Base-by-base conservation (phyloP, 2,329 filamentous ascomycete species). In the Verticillium klebahnii region DNA sequence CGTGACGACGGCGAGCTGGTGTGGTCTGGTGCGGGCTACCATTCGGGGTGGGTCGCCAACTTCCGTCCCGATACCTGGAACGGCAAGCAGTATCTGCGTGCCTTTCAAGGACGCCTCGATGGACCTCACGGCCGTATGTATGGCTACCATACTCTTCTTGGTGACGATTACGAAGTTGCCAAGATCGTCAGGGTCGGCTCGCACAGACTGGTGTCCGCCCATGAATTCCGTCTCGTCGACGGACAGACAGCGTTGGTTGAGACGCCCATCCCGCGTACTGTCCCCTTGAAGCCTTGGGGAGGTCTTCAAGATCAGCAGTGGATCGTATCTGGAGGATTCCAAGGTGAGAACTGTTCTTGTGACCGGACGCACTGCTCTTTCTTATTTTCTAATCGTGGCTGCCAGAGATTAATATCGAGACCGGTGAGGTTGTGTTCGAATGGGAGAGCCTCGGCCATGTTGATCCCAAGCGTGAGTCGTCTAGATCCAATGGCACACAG, bases 381-480 rank as follows among this genome's bases (percentile, higher is more conserved):
- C 76, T 80, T 19, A 5, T 31, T 12, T 4, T 40, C n/a, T 45
- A n/a, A n/a, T 19, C 23, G 5, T 54, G 19, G 11, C 2, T n/a
- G 7, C 15, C 62, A 67, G 82, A 84, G 70, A 73, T 85, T 31
- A 77, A 84, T 65, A 74, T 84, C 17, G 76, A 76, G n/a, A 82
- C 79, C 1, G 77, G 78, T 19, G 70, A 75, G 50, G 70, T 84
- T 31, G 40, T 83, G 5, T 84, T 83, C 63, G 76, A 83, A 63
- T 85, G 82, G 67, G 68, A 75, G 52, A 66, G 63, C 31, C 60
- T 68, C 6, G 62, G 66, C 39, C 62, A 65, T 17, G 57, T 66
- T 12, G 52, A 61, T 32, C 64, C 62, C 3, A 40, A 61, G 15
- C 58, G 65, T 64, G 60, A 3, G 63, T 50, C 2, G 15, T n/a